Base-by-base conservation (phyloP, 768 basidiomycete species). In the Pholiota molesta region DNA sequence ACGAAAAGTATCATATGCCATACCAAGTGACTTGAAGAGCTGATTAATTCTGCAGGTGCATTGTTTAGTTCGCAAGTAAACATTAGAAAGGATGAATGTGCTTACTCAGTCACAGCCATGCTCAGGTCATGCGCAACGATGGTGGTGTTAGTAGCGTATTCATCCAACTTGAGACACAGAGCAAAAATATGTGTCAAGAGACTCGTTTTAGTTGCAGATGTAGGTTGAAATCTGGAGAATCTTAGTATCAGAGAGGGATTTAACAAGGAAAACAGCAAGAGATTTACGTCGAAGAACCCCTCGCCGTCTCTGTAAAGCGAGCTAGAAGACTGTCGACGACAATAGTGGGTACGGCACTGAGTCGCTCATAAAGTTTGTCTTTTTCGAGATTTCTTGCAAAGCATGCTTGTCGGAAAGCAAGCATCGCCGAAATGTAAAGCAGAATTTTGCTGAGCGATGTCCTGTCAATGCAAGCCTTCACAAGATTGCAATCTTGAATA, bases 371-470 rank as follows among this genome's bases (percentile, higher is more conserved):
- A 8, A 92, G 60, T 14, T 78, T 76, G 11, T 83, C 80, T 66
- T 86, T 84, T 47, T 84, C 72, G 68, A 84, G 65, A 33, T 72
- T 64, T 74, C 75, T 75, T 59, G 65, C 65, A 29, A 71, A 66
- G 7, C 81, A 75, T 0, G 80, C 69, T 64, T 79, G 78, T 49
- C 85, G 82, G 75, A 96, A 91, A 9, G 83, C 78, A 62, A 96
- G 78, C 83, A 99, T 88, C n/a, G 84, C 77, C 0, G 94, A 87
- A 65, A 97, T 88, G 76, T 94, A 96, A 60, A 89, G 77, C 31
- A 95, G 67, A 52, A 91, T 84, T 75, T 89, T 91, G 52, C 93
- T 94, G 68, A 33, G 23, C 29, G 26, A 37, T 26, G 14, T 35
- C 33, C 9, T 8, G 33, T 37, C 35, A 3, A 37, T 33, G 26